Evolutionary conservation across 257 asterid genomes (phyloP).

Genomic region (Phtheirospermum japonicum): DNA sequence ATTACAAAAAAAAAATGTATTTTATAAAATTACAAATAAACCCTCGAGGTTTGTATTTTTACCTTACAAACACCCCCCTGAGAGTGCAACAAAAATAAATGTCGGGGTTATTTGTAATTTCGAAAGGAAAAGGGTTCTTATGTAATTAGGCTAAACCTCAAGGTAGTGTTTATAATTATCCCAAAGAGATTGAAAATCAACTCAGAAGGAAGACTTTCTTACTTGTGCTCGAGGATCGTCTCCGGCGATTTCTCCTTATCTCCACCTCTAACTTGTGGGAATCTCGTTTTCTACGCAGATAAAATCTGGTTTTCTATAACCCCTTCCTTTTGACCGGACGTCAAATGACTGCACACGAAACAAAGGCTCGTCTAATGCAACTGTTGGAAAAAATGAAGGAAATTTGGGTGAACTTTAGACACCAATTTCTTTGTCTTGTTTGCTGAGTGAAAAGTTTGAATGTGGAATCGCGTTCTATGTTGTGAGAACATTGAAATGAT

Average conservation of each 20-base stretch:
- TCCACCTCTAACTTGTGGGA: constrained; percentile 66
- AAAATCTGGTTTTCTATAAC: constrained; percentile 88
- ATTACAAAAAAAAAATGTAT: neutral
- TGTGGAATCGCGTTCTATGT: no score
- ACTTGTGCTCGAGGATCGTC: constrained; percentile 88
- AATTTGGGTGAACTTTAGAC: no score
- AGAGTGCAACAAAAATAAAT: neutral
- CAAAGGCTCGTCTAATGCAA: constrained; percentile 99
- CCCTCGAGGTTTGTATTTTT: neutral
- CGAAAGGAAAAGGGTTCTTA: neutral
- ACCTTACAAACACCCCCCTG: neutral
- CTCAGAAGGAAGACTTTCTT: constrained; percentile 27
- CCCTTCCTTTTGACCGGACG: constrained; percentile 96
- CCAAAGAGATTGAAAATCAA: neutral
- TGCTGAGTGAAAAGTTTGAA: no score
- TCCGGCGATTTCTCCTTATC: constrained; percentile 88
- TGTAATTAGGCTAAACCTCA: neutral
- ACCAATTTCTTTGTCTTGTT: no score
- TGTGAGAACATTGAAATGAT: no score
- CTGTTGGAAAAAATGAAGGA: no score
- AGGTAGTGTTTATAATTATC: neutral
- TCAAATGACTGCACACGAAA: constrained; percentile 91
- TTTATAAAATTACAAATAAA: neutral
- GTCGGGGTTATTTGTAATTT: neutral
- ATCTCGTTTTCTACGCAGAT: constrained; percentile 84